A percentile compares a stretch with the other conserved stretches of the same genome.
Evolutionary conservation across 1,139 yeast genomes (phyloP).

Genomic region (Hyphopichia fennica): DNA sequence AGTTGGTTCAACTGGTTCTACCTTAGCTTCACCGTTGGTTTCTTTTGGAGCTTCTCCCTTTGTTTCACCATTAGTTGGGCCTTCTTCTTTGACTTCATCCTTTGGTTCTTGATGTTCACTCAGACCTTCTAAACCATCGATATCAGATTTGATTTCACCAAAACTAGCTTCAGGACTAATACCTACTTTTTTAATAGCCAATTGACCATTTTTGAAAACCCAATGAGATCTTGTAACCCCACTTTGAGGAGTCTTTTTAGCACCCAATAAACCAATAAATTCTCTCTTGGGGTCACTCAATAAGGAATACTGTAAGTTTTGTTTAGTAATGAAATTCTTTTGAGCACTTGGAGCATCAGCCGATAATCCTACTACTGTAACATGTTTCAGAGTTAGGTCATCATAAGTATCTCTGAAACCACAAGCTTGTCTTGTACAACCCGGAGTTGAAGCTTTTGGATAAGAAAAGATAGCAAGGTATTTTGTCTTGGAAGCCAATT

Average conservation of each 20-base stretch:
- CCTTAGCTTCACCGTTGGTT: not conserved
- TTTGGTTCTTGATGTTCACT: not conserved
- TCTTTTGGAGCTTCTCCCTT: too few relatives aligned
- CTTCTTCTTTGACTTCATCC: conserved; percentile 6
- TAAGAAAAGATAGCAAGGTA: conserved; percentile 71
- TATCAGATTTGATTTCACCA: conserved; percentile 57
- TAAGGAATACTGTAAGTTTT: conserved; percentile 68
- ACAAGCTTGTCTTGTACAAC: conserved; percentile 90
- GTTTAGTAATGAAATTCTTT: conserved; percentile 70
- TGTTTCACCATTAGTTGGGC: conserved; percentile 6
- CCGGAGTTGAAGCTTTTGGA: conserved; percentile 94
- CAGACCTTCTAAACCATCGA: conserved; percentile 31
- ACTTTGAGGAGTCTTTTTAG: conserved; percentile 65
- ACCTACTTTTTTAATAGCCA: conserved; percentile 61
- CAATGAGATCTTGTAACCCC: conserved; percentile 89
- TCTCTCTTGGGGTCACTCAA: conserved; percentile 73
- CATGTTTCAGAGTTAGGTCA: conserved; percentile 51
- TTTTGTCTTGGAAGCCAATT: conserved; percentile 47
- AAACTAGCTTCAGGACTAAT: conserved; percentile 81
- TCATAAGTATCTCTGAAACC: conserved; percentile 75
- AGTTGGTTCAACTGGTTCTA: too few relatives aligned
- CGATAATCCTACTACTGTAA: conserved; percentile 64
- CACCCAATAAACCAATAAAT: conserved; percentile 76
- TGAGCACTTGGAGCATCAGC: conserved; percentile 78
- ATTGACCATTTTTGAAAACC: conserved; percentile 77